Percentiles rank a stretch among this genome's conserved stretches.
These are phyloP conservation scores for Rubroboletus satanas DNA, from an alignment of 768 basidiomycete species.

Conservation along the genomic window DNA sequence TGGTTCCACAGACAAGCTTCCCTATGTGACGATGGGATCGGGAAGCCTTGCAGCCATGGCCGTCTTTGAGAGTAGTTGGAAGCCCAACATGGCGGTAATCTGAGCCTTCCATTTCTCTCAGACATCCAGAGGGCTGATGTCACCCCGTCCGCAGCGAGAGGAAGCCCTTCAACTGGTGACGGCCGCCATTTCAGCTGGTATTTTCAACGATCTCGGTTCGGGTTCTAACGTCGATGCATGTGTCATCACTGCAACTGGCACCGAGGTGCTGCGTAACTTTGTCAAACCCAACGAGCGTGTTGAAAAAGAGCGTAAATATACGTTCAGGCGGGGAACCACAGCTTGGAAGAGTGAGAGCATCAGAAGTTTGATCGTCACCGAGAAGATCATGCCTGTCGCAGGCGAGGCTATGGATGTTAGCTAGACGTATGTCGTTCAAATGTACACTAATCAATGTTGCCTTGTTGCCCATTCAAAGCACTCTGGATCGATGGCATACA, in stretches of 20 bases:
- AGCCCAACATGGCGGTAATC: constrained; percentile 72
- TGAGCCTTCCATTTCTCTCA: background rate
- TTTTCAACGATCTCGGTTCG: constrained; percentile 98
- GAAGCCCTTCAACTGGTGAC: constrained; percentile 82
- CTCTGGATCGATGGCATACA: background rate
- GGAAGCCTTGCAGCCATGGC: constrained; percentile 98
- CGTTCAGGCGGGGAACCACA: constrained; percentile 83
- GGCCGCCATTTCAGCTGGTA: constrained; percentile 88
- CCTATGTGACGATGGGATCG: constrained; percentile 98
- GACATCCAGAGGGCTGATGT: background rate
- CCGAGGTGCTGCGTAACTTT: constrained; percentile 93
- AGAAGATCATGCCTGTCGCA: constrained; percentile 54
- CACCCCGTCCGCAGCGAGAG: constrained; percentile 48
- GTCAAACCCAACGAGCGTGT: constrained; percentile 87
- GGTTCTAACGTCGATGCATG: constrained; percentile 99
- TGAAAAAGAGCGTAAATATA: constrained; percentile 64
- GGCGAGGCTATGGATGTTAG: constrained; percentile 83
- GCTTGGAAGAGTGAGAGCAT: constrained; percentile 83
- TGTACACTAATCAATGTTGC: constrained; percentile 4
- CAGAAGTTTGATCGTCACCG: constrained; percentile 64
- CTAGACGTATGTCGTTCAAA: constrained; percentile 33
- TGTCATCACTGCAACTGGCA: constrained; percentile 80
- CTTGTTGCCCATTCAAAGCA: background rate
- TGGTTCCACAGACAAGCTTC: constrained; percentile 97
- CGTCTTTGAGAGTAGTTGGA: constrained; percentile 88